Base-by-base conservation (phyloP, 208 protist species). In the Acanthamoeba triangularis region DNA sequence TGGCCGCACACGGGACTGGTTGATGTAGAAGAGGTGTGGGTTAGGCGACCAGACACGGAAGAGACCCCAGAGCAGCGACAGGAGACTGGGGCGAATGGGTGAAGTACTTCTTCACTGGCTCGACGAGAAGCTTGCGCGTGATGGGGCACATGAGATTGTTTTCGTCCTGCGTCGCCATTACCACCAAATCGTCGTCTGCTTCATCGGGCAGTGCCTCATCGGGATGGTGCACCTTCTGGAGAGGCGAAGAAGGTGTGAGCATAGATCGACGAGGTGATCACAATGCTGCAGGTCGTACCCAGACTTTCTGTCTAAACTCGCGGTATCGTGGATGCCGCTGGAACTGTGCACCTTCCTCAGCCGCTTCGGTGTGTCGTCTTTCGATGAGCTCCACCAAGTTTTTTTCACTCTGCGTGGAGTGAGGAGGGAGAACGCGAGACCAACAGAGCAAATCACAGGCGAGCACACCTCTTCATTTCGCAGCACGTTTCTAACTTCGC, bases 151-250 rank as follows among this genome's bases (percentile, higher is more conserved):
- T 35, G 69, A 78, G 37, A 23, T 16, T 78, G 69, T 11, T 78
- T 47, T 78, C 69, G n/a, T 78, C 69, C 37, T 78, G 69, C 8
- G 69, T 78, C 20, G 69, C 69, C 69, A 78, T 78, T 30, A 78
- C 69, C 69, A 78, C 69, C 6, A 78, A 30, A 47, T 78, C 69
- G 37, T 78, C 69, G 69, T 78, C 30, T n/a, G n/a, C n/a, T 78
- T 78, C 69, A 23, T 78, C 69, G 69, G 69, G 69, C 6, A 78
- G 69, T n/a, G 69, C 69, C 37, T 78, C 69, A 44, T 78, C 69
- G 37, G 69, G 69, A 44, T 78, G 69, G 37, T 78, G n/a, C 69
- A 78, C 69, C 37, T 78, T 78, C 69, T 78, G 69, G 16, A 30
- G 3, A 41, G 37, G n/a, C n/a, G n/a, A n/a, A 10, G 54, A 74